A percentile compares a stretch with the other conserved stretches of the same genome.
Conservation (phyloP, 257 asterid species). For the Agastache rugosa region DNA sequence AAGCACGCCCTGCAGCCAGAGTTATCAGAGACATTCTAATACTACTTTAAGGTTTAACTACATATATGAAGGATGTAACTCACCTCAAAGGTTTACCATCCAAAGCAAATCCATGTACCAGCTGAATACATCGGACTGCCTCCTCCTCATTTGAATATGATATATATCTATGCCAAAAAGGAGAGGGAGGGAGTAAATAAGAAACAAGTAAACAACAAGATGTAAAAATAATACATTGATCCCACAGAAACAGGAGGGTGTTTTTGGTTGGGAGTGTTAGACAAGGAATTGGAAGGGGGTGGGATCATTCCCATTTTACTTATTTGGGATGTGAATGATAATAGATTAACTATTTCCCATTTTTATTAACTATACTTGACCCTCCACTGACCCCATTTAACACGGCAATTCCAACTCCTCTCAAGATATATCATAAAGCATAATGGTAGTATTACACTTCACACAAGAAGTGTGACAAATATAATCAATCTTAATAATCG, state of each 20-base stretch:
- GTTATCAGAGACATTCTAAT: slow-evolving; percentile 38
- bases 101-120: slow-evolving; percentile 85
- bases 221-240: not conserved
- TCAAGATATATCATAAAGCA: too few species aligned
- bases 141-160: slow-evolving; percentile 93
- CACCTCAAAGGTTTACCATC: slow-evolving; percentile 84
- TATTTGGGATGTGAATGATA: not conserved
- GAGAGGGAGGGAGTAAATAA: not conserved
- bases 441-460: too few species aligned
- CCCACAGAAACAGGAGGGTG: not conserved
- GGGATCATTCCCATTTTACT: not conserved
- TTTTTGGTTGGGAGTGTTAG: not conserved
- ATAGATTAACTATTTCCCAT: too few species aligned
- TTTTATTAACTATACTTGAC: too few species aligned
- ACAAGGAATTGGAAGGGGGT: not conserved
- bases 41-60: slow-evolving; percentile 1
- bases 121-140: slow-evolving; percentile 93
- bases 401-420: too few species aligned
- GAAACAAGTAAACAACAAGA: slow-evolving; percentile 15
- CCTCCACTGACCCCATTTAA: too few species aligned
- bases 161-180: slow-evolving; percentile 65
- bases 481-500: too few species aligned
- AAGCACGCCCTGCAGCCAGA: slow-evolving; percentile 81
- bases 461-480: too few species aligned
- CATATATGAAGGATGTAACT: slow-evolving; percentile 35